Conservation (phyloP, 2,329 filamentous ascomycete species). For the Clarireedia monteithiana region DNA sequence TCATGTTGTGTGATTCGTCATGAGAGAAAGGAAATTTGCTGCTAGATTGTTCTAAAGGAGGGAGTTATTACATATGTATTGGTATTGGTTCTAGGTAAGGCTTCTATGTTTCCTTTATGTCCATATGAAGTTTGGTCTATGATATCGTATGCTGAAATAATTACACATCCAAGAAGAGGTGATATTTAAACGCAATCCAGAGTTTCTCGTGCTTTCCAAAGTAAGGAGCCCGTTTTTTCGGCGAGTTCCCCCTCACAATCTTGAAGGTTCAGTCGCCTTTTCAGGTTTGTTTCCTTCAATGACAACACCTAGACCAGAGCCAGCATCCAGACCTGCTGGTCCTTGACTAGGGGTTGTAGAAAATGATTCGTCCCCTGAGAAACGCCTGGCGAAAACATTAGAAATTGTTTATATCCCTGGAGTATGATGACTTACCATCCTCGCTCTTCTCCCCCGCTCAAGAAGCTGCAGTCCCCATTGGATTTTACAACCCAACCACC, state of each 20-base stretch:
- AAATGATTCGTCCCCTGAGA: constrained; percentile 52
- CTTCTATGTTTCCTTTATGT: not conserved
- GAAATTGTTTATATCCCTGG: not conserved
- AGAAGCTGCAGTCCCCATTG: constrained; percentile 81
- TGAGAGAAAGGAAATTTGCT: not conserved
- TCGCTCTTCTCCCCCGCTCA: constrained; percentile 73
- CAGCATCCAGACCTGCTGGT: constrained; percentile 25
- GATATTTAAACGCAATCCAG: not conserved
- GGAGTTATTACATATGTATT: not conserved
- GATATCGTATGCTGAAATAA: not conserved
- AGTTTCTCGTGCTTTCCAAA: not conserved
- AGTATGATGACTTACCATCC: constrained; percentile 59
- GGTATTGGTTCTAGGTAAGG: not conserved
- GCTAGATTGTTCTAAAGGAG: not conserved
- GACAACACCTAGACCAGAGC: constrained; percentile 29
- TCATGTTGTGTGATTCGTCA: too few species aligned
- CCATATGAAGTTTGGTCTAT: not conserved
- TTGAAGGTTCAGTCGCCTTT: constrained; percentile 7
- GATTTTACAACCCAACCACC: constrained; percentile 74
- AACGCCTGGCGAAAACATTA: constrained; percentile 33
- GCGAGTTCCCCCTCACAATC: constrained; percentile 3
- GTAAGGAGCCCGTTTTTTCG: not conserved
- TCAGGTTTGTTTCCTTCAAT: constrained; percentile 26
- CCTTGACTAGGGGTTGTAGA: constrained; percentile 25
- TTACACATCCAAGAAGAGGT: not conserved